phyloP scores from a whole-genome alignment of 306 rosid genomes.

The Casuarina glauca region DNA sequence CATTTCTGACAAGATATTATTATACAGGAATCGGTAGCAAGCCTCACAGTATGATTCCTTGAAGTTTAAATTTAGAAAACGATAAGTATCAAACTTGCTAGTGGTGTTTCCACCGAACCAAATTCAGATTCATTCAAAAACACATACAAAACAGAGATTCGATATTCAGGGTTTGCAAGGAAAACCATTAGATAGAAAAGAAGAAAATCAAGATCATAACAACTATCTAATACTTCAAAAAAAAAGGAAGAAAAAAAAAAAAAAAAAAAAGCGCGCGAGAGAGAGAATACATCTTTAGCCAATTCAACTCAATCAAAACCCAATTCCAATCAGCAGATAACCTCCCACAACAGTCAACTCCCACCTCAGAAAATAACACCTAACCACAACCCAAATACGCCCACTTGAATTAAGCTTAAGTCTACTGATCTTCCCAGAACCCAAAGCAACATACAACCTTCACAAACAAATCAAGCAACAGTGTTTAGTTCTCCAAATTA shows the following conservation, averaged over 20 bases:
- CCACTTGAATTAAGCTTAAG: not conserved
- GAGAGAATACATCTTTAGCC: not conserved
- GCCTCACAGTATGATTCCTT: not conserved
- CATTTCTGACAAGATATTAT: not conserved
- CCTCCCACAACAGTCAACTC: not conserved
- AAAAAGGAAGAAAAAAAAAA: not conserved
- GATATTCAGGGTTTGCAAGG: not conserved
- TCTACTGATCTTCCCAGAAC: not conserved
- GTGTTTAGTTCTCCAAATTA: not conserved
- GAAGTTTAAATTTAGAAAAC: not conserved
- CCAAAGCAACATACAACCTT: constrained; percentile 2
- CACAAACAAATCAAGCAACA: not conserved
- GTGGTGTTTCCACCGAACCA: not conserved
- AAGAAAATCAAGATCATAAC: too few relatives aligned
- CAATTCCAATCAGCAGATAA: not conserved
- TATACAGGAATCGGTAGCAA: not conserved
- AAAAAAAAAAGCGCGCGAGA: not conserved
- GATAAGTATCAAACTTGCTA: not conserved
- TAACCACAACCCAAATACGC: not conserved
- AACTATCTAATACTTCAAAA: not conserved
- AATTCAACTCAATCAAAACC: not conserved
- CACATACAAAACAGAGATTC: not conserved
- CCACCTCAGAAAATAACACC: not conserved
- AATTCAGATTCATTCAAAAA: not conserved
- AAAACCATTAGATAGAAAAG: too few relatives aligned